Percentiles rank a stretch among this genome's conserved stretches.
phyloP scores from a whole-genome alignment of 202 grass and related monocot genomes.

The Thinopyrum obtusiflorum region DNA sequence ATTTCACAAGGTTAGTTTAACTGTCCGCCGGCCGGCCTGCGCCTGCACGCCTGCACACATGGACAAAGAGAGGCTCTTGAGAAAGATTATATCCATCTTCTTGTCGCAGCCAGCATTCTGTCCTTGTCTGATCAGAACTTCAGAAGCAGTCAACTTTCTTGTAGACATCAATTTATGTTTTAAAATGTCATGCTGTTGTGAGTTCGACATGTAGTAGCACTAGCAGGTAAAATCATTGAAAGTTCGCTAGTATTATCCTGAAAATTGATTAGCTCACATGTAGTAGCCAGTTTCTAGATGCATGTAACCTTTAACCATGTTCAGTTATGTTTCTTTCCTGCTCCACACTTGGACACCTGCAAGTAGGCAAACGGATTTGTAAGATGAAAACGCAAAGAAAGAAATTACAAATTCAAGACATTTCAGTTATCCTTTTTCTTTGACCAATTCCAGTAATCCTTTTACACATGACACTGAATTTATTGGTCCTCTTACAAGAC shows the following conservation, averaged over 20 bases:
- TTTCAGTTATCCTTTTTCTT: background rate
- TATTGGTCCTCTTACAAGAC: background rate
- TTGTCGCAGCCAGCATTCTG: background rate
- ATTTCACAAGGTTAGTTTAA: background rate
- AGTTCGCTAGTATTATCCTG: background rate
- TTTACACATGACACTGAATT: background rate
- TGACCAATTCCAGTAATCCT: background rate
- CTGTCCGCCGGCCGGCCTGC: background rate
- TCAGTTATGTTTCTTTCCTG: slow-evolving; percentile 20
- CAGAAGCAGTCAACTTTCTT: background rate
- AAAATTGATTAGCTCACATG: background rate
- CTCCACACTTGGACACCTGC: background rate
- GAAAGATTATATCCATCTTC: slow-evolving; percentile 15
- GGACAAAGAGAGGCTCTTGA: background rate
- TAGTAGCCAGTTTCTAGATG: background rate
- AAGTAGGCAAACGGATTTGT: background rate
- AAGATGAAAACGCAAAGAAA: background rate
- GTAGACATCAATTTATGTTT: slow-evolving; percentile 2
- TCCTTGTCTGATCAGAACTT: background rate
- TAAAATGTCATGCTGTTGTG: background rate
- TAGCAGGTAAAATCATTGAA: background rate
- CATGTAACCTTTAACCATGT: slow-evolving; percentile 20
- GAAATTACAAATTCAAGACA: background rate
- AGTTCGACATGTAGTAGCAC: background rate
- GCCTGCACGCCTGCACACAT: background rate